Evolutionary conservation across 2,329 filamentous ascomycete species (phyloP).

Genomic region (Tolypocladium cylindrosporum): DNA sequence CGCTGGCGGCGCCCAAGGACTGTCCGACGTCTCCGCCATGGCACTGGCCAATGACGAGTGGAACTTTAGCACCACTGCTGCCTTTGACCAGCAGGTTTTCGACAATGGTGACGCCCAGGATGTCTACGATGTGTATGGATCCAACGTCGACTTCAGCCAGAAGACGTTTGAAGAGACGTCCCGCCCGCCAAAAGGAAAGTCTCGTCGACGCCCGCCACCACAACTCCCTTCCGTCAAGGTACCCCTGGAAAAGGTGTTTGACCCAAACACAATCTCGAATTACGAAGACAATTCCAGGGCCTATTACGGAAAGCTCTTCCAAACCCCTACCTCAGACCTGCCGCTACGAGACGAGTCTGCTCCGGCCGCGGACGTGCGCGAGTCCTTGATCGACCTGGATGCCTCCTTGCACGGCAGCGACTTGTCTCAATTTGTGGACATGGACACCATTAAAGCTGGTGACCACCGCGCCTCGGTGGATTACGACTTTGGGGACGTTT

Average conservation of each 20-base stretch:
- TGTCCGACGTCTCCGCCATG: conserved; percentile 32
- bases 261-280: conserved; percentile 53
- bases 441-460: conserved; percentile 48
- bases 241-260: conserved; percentile 55
- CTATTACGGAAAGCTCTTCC: conserved; percentile 44
- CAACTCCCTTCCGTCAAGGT: conserved; percentile 46
- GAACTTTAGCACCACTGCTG: conserved; percentile 57
- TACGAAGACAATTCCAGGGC: conserved; percentile 54
- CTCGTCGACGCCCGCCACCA: conserved; percentile 46
- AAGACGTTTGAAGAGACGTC: conserved; percentile 38
- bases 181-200: conserved; percentile 41
- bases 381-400: conserved; percentile 57
- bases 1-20: conserved; percentile 46
- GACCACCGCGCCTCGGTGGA: conserved; percentile 37
- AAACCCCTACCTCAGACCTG: conserved; percentile 40
- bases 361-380: conserved; percentile 39
- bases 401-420: conserved; percentile 46
- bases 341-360: conserved; percentile 47
- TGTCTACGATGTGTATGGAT: conserved; percentile 51
- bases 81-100: conserved; percentile 51
- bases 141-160: conserved; percentile 42
- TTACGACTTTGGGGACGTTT: conserved; percentile 33
- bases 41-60: conserved; percentile 48
- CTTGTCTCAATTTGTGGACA: conserved; percentile 47
- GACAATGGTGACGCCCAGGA: conserved; percentile 44